Evolutionary conservation across 2,329 filamentous ascomycete genomes (phyloP).

Genomic region (Chaetomium olivaceum): DNA sequence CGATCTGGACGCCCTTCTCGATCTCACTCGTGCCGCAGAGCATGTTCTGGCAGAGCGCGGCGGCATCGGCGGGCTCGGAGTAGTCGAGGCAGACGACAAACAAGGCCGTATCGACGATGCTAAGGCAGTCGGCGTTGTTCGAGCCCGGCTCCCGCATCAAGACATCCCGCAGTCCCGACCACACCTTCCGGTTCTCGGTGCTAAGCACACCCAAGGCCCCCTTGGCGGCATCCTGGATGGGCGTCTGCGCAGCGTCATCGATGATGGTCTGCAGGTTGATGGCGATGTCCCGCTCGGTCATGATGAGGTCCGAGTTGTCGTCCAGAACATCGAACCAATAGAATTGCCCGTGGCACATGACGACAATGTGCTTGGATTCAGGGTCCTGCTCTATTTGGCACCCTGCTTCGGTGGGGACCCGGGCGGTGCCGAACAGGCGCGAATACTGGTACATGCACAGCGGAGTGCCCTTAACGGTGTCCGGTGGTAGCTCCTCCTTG

Average conservation of each 20-base stretch:
- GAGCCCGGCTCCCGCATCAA: constrained; percentile 82
- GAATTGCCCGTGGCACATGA: constrained; percentile 91
- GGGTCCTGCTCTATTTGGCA: constrained; percentile 96
- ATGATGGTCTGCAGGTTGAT: constrained; percentile 91
- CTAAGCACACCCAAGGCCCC: constrained; percentile 89
- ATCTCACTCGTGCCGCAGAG: constrained; percentile 92
- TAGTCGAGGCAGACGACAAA: constrained; percentile 94
- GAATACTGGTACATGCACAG: constrained; percentile 99
- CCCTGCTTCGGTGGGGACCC: constrained; percentile 89
- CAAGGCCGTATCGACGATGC: constrained; percentile 89
- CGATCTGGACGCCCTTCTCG: constrained; percentile 90
- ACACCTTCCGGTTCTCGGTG: constrained; percentile 94
- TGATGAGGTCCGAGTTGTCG: constrained; percentile 90
- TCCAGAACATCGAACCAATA: constrained; percentile 99
- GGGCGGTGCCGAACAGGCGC: constrained; percentile 87
- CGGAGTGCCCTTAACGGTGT: constrained; percentile 78
- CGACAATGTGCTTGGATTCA: constrained; percentile 87
- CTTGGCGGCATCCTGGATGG: constrained; percentile 94
- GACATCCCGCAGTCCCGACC: constrained; percentile 88
- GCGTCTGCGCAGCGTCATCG: constrained; percentile 84
- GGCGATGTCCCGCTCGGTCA: constrained; percentile 91
- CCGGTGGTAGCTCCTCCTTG: constrained; percentile 88
- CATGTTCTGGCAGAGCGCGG: constrained; percentile 96
- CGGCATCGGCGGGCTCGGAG: constrained; percentile 76
- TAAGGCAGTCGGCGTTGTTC: constrained; percentile 94